Evolutionary conservation across 495 filamentous ascomycete species (phyloP).

Genomic region (Diplogelasinospora grovesii): DNA sequence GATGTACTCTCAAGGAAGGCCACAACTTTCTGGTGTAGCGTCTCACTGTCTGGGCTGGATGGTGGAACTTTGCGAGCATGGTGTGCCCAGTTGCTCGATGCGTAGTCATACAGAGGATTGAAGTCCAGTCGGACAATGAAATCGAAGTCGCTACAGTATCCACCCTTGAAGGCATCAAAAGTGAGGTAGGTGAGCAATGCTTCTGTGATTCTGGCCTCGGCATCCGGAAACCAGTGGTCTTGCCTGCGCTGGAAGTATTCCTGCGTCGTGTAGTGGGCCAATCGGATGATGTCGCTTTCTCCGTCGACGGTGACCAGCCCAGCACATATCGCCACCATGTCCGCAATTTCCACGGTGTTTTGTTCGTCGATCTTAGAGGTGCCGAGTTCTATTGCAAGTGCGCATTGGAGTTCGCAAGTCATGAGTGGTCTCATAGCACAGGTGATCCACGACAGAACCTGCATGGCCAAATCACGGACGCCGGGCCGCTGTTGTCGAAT

Average conservation of each 20-base stretch:
- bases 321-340: constrained; percentile 42
- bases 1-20: constrained; percentile 14
- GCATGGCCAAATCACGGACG: neutral
- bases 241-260: constrained; percentile 41
- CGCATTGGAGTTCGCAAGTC: neutral
- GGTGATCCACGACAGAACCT: constrained; percentile 2
- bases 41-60: no score
- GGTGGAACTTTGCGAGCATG: constrained; percentile 24
- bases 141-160: constrained; percentile 21
- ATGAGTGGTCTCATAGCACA: constrained; percentile 1
- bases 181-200: constrained; percentile 40
- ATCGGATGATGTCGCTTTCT: constrained; percentile 36
- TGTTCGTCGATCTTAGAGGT: no score
- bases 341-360: constrained; percentile 25
- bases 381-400: neutral
- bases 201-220: constrained; percentile 26
- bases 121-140: constrained; percentile 20
- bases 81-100: constrained; percentile 38
- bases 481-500: neutral
- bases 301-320: constrained; percentile 46
- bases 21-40: neutral
- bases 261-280: constrained; percentile 51
- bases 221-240: constrained; percentile 27
- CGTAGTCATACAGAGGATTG: constrained; percentile 36
- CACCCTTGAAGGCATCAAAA: constrained; percentile 27